Evolutionary conservation across 139 green algal genomes (phyloP).

Genomic region (Picochlorum sp.): DNA sequence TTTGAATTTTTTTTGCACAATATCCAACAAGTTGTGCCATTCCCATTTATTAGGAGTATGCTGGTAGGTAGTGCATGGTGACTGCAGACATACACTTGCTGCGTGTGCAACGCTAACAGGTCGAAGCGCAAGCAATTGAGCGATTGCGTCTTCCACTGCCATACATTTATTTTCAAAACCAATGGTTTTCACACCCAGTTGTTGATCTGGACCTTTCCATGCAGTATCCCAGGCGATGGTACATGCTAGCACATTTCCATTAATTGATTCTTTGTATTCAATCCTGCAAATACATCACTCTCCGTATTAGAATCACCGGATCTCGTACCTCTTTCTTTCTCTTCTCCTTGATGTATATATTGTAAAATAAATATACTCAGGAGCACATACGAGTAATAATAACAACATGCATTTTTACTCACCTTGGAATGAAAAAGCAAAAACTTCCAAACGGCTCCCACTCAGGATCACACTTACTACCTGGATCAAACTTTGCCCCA

Average conservation of each 20-base stretch:
- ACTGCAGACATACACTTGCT: no score
- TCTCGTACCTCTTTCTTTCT: neutral
- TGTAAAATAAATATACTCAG: no score
- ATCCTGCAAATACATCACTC: conserved; percentile 28
- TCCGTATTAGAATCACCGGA: neutral
- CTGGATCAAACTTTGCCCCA: conserved; percentile 51
- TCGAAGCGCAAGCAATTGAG: no score
- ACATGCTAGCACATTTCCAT: conserved; percentile 37
- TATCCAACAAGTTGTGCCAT: conserved; percentile 31
- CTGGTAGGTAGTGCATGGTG: no score
- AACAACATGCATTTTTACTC: conserved; percentile 14
- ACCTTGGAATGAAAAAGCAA: conserved; percentile 70
- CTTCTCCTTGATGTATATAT: no score
- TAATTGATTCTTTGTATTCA: conserved; percentile 46
- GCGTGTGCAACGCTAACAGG: no score
- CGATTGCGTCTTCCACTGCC: no score
- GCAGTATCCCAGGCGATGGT: conserved; percentile 62
- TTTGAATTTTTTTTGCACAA: conserved; percentile 11
- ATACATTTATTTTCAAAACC: no score
- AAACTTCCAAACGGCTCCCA: conserved; percentile 66
- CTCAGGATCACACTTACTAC: conserved; percentile 13
- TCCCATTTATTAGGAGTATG: conserved; percentile 32
- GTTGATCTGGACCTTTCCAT: no score
- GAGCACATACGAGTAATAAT: no score
- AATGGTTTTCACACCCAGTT: no score